Conservation (phyloP, 495 filamentous ascomycete genomes). For the Penicillium canescens region DNA sequence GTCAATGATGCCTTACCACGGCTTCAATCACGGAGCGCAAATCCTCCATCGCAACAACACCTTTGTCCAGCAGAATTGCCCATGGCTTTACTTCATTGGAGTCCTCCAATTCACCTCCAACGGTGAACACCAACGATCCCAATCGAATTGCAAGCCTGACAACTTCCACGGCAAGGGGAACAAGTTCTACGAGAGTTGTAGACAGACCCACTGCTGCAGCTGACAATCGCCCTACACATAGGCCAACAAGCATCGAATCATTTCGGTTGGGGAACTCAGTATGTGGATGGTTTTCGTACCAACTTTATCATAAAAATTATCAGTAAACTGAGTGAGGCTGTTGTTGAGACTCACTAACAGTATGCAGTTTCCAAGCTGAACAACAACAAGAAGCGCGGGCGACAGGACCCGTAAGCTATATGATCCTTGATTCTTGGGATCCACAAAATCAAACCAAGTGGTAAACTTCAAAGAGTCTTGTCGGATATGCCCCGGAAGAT, state of each 20-base stretch:
- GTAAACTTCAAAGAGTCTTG: too few species aligned
- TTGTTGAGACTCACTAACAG: too few species aligned
- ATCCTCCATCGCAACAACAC: background rate
- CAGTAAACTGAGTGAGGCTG: too few species aligned
- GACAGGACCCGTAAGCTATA: background rate
- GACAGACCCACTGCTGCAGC: background rate
- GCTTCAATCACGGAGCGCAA: background rate
- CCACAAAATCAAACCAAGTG: background rate
- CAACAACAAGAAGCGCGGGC: background rate
- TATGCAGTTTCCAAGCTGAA: background rate
- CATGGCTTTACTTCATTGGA: background rate
- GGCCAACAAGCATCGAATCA: background rate
- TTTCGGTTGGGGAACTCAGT: background rate
- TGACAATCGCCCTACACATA: background rate
- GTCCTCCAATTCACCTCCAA: background rate
- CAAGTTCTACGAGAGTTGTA: background rate
- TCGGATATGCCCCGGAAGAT: too few species aligned
- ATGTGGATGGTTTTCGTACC: background rate
- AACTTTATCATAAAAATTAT: too few species aligned
- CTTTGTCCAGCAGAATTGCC: background rate
- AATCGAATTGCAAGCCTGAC: background rate
- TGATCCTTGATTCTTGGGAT: background rate
- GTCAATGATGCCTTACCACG: background rate
- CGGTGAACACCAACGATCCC: background rate
- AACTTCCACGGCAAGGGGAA: background rate